Percentiles rank a stretch among this genome's conserved stretches.
phyloP scores from a whole-genome alignment of 2,329 filamentous ascomycete species.

The Cladosporium sp. region DNA sequence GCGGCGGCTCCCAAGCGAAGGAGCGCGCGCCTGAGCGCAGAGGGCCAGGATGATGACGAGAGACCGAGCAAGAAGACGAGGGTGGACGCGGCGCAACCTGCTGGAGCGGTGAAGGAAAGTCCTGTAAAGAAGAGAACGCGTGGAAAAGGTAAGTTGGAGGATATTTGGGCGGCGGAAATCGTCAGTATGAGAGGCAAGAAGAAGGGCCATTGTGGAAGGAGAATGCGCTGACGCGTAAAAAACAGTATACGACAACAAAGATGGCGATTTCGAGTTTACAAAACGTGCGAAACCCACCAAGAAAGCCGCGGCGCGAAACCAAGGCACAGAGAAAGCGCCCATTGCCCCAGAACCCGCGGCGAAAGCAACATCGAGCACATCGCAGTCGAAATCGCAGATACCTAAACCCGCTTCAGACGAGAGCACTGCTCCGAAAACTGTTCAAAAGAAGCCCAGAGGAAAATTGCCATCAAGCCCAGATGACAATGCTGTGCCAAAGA shows the following conservation, averaged over 20 bases:
- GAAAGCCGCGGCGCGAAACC: slow-evolving; percentile 23
- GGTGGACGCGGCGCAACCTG: slow-evolving; percentile 31
- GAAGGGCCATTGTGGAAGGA: slow-evolving; percentile 10
- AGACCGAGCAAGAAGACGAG: slow-evolving; percentile 23
- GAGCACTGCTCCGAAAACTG: slow-evolving; percentile 22
- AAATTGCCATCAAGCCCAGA: slow-evolving; percentile 31
- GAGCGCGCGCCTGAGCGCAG: slow-evolving; percentile 40
- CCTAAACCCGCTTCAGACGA: slow-evolving; percentile 15
- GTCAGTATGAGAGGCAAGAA: slow-evolving; percentile 4
- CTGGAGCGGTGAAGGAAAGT: slow-evolving; percentile 31
- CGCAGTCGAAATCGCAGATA: slow-evolving; percentile 12
- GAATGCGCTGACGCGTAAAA: slow-evolving; percentile 4
- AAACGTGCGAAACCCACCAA: slow-evolving; percentile 33
- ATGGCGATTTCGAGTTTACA: slow-evolving; percentile 46
- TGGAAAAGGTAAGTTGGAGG: slow-evolving; percentile 31
- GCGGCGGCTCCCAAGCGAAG: slow-evolving; percentile 43
- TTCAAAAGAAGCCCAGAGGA: slow-evolving; percentile 30
- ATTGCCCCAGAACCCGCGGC: slow-evolving; percentile 19
- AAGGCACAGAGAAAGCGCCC: slow-evolving; percentile 11
- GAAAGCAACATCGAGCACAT: slow-evolving; percentile 9
- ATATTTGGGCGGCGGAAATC: slow-evolving; percentile 29
- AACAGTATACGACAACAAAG: slow-evolving; percentile 38
- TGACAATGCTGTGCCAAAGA: slow-evolving; percentile 26
- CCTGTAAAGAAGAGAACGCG: slow-evolving; percentile 31
- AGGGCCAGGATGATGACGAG: slow-evolving; percentile 39